These are phyloP conservation scores for Lathyrus oleraceus DNA, from an alignment of 306 rosid species.

Conservation along the genomic window DNA sequence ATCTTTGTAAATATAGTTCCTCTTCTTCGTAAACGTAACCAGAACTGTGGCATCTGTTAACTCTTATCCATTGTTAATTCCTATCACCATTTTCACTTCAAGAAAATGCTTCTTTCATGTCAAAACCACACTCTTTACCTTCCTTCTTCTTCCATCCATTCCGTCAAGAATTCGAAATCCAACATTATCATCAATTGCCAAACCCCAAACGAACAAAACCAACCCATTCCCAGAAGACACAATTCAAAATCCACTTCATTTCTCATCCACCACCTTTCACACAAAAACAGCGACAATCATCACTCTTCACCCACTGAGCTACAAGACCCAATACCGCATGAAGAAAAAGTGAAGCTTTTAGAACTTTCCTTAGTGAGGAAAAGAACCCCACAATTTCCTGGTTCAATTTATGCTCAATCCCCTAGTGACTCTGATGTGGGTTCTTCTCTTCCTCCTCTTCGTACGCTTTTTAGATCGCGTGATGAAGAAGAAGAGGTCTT, in stretches of 20 bases:
- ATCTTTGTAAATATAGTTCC: background rate
- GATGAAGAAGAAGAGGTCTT: constrained; percentile 42
- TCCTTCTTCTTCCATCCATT: constrained; percentile 25
- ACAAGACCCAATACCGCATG: constrained; percentile 43
- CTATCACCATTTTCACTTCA: background rate
- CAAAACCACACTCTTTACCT: constrained; percentile 36
- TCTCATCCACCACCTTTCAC: constrained; percentile 46
- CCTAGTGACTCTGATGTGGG: constrained; percentile 73
- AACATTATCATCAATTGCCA: constrained; percentile 40
- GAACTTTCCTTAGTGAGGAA: constrained; percentile 78
- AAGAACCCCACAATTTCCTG: constrained; percentile 91
- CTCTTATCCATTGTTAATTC: constrained; percentile 37
- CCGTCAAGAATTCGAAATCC: constrained; percentile 26
- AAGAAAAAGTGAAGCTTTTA: constrained; percentile 56
- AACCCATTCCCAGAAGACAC: constrained; percentile 56
- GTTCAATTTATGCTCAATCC: constrained; percentile 81
- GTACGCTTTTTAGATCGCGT: constrained; percentile 42
- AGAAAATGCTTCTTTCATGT: constrained; percentile 44
- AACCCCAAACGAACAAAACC: constrained; percentile 35
- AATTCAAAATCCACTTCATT: constrained; percentile 74
- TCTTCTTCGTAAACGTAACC: background rate
- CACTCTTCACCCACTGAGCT: constrained; percentile 29
- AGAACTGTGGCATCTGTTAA: background rate
- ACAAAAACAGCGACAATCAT: background rate
- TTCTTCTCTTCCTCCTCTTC: constrained; percentile 61